phyloP scores from a whole-genome alignment of 164 flowering plant species.

The Cinnamomum micranthum region DNA sequence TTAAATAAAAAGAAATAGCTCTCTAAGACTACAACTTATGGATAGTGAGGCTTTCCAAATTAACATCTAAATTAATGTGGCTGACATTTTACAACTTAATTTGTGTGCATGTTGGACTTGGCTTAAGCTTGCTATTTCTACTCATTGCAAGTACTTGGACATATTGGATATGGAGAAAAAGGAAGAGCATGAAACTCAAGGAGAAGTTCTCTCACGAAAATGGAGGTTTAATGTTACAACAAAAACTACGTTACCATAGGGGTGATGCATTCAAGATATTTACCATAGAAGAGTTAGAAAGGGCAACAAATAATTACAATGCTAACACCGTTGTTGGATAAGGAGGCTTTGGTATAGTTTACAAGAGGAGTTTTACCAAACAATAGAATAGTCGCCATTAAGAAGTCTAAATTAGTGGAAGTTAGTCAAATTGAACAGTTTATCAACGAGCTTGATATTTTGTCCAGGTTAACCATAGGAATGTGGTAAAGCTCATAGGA shows the following conservation, averaged over 20 bases:
- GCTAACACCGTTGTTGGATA: slow-evolving; percentile 5
- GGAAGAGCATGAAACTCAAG: slow-evolving; percentile 7
- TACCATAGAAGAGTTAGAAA: slow-evolving; percentile 10
- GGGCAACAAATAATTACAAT: slow-evolving; percentile 14
- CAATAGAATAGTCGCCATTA: slow-evolving; percentile 12
- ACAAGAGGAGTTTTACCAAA: slow-evolving; percentile 15
- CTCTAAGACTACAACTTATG: too few species aligned
- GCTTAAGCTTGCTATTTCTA: background rate
- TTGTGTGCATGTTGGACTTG: background rate
- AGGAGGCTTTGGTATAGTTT: slow-evolving; percentile 18
- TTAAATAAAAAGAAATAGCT: too few species aligned
- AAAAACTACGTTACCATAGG: background rate
- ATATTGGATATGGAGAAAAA: background rate
- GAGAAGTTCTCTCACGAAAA: slow-evolving; percentile 5
- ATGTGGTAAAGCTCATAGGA: slow-evolving; percentile 25
- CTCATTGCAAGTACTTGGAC: background rate
- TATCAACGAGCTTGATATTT: slow-evolving; percentile 20
- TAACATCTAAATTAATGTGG: too few species aligned
- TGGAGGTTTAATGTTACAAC: slow-evolving; percentile 4
- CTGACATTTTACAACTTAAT: too few species aligned
- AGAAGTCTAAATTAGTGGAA: slow-evolving; percentile 23
- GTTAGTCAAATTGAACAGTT: slow-evolving; percentile 22
- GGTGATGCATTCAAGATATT: background rate
- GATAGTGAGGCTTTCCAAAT: too few species aligned
- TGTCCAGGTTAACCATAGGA: slow-evolving; percentile 20